phyloP scores from a whole-genome alignment of 768 basidiomycete species.

The Boletus speciosus region DNA sequence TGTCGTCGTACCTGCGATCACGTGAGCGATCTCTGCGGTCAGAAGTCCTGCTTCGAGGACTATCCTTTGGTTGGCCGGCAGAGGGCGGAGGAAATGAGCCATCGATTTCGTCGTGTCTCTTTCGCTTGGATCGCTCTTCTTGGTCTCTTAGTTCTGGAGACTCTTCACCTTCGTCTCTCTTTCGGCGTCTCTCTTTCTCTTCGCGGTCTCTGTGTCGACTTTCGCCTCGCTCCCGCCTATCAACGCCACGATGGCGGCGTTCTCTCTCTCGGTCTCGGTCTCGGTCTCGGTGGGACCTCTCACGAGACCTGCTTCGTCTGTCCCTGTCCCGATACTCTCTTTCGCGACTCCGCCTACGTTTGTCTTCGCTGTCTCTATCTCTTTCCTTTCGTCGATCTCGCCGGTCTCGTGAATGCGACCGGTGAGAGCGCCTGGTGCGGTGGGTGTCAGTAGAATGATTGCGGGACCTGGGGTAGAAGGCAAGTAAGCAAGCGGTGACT shows the following conservation, averaged over 20 bases:
- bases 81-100: slow-evolving; percentile 44
- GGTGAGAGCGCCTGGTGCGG: slow-evolving; percentile 67
- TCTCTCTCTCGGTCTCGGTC: slow-evolving; percentile 32
- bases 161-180: slow-evolving; percentile 64
- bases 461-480: slow-evolving; percentile 47
- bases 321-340: slow-evolving; percentile 48
- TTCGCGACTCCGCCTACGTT: slow-evolving; percentile 62
- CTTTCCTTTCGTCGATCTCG: slow-evolving; percentile 43
- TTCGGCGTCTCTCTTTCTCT: slow-evolving; percentile 58
- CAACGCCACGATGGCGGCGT: slow-evolving; percentile 45
- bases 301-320: slow-evolving; percentile 46
- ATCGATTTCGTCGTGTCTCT: slow-evolving; percentile 52
- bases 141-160: slow-evolving; percentile 39
- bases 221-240: slow-evolving; percentile 49
- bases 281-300: slow-evolving; percentile 42
- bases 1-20: slow-evolving; percentile 58
- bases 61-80: slow-evolving; percentile 39
- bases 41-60: slow-evolving; percentile 43
- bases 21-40: slow-evolving; percentile 47
- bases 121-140: slow-evolving; percentile 65
- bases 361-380: slow-evolving; percentile 56
- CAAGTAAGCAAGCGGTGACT: slow-evolving; percentile 2
- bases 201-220: slow-evolving; percentile 51
- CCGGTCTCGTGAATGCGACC: slow-evolving; percentile 63
- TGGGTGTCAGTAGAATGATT: slow-evolving; percentile 77